Percentiles rank a stretch among this genome's conserved stretches.
phyloP scores from a whole-genome alignment of 805 yeast species.

The Monosporozyma servazzii region DNA sequence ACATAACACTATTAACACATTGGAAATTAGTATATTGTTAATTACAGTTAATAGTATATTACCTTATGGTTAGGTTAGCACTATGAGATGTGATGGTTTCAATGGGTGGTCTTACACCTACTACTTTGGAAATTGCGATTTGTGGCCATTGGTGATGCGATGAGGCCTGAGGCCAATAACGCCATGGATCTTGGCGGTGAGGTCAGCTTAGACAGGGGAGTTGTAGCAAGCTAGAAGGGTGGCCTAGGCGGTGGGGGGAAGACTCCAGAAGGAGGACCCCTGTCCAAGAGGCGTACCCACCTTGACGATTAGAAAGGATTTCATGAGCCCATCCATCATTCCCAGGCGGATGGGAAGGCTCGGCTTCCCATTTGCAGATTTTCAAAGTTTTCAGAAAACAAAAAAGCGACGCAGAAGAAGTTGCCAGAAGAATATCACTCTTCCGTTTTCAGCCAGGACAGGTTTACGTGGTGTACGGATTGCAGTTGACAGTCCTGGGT shows the following conservation, averaged over 20 bases:
- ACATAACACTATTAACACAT: background rate
- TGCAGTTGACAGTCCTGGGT: background rate
- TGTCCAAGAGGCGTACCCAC: too few species aligned
- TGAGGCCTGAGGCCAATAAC: background rate
- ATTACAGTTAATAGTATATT: background rate
- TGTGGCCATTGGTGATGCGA: background rate
- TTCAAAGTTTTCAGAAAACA: background rate
- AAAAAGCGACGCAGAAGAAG: background rate
- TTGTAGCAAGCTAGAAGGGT: background rate
- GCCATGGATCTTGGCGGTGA: background rate
- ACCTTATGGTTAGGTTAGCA: background rate
- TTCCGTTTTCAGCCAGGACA: background rate
- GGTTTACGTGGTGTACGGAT: background rate
- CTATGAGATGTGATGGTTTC: background rate
- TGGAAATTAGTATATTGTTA: background rate
- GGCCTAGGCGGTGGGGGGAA: background rate
- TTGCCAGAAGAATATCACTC: background rate
- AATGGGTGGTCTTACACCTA: background rate
- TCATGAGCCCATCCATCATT: too few species aligned
- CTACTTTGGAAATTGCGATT: background rate
- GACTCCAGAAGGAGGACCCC: background rate
- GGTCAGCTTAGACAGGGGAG: background rate
- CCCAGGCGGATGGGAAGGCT: too few species aligned
- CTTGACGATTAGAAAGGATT: too few species aligned
- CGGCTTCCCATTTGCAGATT: background rate